Conservation (phyloP, 2,329 filamentous ascomycete genomes). For the Tolypocladium paradoxum region DNA sequence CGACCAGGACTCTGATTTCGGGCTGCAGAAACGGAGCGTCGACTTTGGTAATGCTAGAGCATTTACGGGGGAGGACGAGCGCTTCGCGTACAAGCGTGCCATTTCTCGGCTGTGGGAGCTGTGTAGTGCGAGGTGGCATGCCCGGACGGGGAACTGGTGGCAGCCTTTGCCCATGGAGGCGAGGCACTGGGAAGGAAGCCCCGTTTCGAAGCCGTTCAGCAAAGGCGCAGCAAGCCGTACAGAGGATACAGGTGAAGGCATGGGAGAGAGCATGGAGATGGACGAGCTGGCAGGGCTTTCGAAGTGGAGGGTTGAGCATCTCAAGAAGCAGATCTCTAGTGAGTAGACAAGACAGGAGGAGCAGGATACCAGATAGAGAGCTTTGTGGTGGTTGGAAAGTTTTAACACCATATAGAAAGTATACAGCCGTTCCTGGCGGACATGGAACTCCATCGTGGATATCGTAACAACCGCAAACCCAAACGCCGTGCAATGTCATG, state of each 20-base stretch:
- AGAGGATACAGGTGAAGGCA: slow-evolving; percentile 13
- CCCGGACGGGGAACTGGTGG: slow-evolving; percentile 58
- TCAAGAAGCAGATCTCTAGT: slow-evolving; percentile 13
- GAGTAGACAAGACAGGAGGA: slow-evolving; percentile 3
- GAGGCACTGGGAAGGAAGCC: slow-evolving; percentile 52
- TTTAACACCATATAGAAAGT: slow-evolving; percentile 1
- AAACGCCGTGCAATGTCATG: slow-evolving; percentile 13
- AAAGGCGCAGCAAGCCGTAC: slow-evolving; percentile 1
- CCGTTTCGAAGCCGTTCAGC: slow-evolving; percentile 12
- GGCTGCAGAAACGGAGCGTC: slow-evolving; percentile 25
- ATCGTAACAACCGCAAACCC: slow-evolving; percentile 5
- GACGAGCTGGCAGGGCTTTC: slow-evolving; percentile 28
- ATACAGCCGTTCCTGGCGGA: no score
- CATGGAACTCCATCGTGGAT: background rate
- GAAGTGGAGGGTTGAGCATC: slow-evolving; percentile 23
- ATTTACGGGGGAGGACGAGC: slow-evolving; percentile 72
- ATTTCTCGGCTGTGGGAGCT: slow-evolving; percentile 74
- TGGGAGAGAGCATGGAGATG: slow-evolving; percentile 23
- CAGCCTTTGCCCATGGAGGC: slow-evolving; percentile 52
- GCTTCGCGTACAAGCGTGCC: slow-evolving; percentile 71
- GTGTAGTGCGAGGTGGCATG: slow-evolving; percentile 63
- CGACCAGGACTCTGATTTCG: slow-evolving; percentile 48
- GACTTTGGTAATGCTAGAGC: slow-evolving; percentile 58
- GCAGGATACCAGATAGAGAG: background rate
- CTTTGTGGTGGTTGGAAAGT: background rate